phyloP scores from a whole-genome alignment of 2,329 filamentous ascomycete genomes.

The Aulographum hederae region DNA sequence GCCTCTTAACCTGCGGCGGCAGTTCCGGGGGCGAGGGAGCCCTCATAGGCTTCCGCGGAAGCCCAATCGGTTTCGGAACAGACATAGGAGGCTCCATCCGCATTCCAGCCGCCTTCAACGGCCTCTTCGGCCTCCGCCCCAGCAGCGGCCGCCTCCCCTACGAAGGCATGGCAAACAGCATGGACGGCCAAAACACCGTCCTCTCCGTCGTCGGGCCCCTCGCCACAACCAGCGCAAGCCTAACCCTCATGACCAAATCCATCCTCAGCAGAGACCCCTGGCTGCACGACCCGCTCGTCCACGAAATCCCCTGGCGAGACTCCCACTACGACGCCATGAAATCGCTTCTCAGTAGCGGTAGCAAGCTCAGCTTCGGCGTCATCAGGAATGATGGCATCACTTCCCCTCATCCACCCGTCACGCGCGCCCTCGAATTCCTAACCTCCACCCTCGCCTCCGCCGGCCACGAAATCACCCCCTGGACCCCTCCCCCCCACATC shows the following conservation, averaged over 20 bases:
- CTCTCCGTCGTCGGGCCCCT: conserved; percentile 46
- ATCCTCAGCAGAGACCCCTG: conserved; percentile 43
- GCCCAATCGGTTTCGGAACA: conserved; percentile 38
- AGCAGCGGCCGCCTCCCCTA: conserved; percentile 31
- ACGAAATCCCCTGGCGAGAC: conserved; percentile 46
- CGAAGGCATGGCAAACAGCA: conserved; percentile 34
- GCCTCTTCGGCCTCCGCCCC: conserved; percentile 37
- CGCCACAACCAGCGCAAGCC: conserved; percentile 32
- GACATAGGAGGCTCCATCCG: conserved; percentile 34
- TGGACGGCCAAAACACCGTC: conserved; percentile 45
- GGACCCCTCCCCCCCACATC: conserved; percentile 5
- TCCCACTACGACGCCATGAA: too few species aligned
- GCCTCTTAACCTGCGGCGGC: conserved; percentile 34
- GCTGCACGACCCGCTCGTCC: conserved; percentile 45
- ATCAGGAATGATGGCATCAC: conserved; percentile 16
- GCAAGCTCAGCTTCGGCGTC: conserved; percentile 16
- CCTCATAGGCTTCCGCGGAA: conserved; percentile 34
- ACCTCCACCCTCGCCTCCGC: conserved; percentile 3
- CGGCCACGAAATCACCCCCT: conserved; percentile 9
- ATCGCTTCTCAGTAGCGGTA: too few species aligned
- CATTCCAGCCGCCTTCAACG: conserved; percentile 41
- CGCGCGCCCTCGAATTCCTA: conserved; percentile 13
- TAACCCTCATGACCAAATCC: conserved; percentile 37
- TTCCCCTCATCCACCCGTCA: conserved; percentile 16
- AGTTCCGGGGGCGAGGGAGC: conserved; percentile 42